Evolutionary conservation across 129 eudicot genomes (phyloP), one percentile per base, ranked within the genome.

Genomic region (Artemisia annua): DNA sequence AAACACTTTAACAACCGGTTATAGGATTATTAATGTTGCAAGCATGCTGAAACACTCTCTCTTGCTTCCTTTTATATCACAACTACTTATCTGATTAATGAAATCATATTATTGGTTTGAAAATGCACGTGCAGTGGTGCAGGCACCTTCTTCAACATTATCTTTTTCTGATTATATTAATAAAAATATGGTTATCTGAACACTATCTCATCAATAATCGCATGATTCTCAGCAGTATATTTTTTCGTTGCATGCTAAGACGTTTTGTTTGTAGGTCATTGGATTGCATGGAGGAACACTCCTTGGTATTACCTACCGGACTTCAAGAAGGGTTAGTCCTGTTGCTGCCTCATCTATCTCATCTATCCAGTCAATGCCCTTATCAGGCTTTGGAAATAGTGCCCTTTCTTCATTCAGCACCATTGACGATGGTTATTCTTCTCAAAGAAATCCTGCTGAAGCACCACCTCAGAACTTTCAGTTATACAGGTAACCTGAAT

Each of bases 251-350:
- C 16, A 67, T 10, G 52, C 55, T 46, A 57, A 32, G 67, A 22
- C 66, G 43, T 50, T 26, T 44, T 54, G 56, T 58, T 56, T 81
- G 50, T 61, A 87, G 92, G 92, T 94, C 48, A 83, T 79, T 80
- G 96, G 94, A 72, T 80, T 94, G 87, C 97, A 90, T 83, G 97
- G 99, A 17, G 99, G 99, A 20, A 89, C 99, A 17, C 82, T 94
- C 20, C 97, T 94, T 61, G 99, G 97, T 70, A 77, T 94, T 75
- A 83, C 99, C 14, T 94, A 94, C 84, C 85, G 99, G 19, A 86
- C 91, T 51, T 90, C 96, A 50, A 83, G 97, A 66, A 88, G 97
- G 68, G 63, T 94, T 54, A 90, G 96, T 66, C 89, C 98, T 70
- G 89, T 75, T 53, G 91, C 96, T 54, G 97, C 98, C 56, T 80